Evolutionary conservation across 169 alveolate species (phyloP).

Genomic region (Blepharisma undulans): DNA sequence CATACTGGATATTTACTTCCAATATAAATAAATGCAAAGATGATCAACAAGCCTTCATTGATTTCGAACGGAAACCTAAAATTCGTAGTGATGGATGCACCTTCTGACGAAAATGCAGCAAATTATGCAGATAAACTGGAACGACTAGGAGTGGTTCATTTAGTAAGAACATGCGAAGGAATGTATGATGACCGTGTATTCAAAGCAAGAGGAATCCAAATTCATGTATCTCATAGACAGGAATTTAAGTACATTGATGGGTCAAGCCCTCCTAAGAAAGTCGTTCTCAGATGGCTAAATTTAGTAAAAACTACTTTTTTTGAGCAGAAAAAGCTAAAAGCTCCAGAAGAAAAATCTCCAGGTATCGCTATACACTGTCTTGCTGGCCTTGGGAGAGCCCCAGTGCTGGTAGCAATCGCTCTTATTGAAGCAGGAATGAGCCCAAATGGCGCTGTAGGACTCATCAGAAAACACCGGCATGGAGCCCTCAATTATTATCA

Average conservation of each 20-base stretch:
- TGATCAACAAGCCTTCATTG: constrained; percentile 84
- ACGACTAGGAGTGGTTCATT: constrained; percentile 80
- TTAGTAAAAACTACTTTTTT: constrained; percentile 68
- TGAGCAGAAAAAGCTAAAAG: constrained; percentile 24
- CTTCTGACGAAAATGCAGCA: constrained; percentile 81
- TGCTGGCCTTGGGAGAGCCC: constrained; percentile 93
- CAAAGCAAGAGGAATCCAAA: constrained; percentile 71
- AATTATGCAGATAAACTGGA: constrained; percentile 82
- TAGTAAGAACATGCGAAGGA: constrained; percentile 90
- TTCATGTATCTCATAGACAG: constrained; percentile 60
- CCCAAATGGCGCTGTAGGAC: constrained; percentile 39
- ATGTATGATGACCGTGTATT: constrained; percentile 82
- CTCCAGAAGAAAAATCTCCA: constrained; percentile 55
- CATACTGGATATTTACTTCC: background rate
- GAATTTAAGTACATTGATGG: constrained; percentile 90
- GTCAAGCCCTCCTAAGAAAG: constrained; percentile 87
- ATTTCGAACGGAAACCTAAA: constrained; percentile 81
- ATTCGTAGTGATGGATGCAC: constrained; percentile 89
- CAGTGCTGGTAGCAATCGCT: constrained; percentile 77
- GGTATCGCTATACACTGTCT: constrained; percentile 94
- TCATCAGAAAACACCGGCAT: constrained; percentile 51
- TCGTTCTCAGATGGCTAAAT: constrained; percentile 83
- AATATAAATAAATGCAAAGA: constrained; percentile 12
- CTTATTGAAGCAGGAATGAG: constrained; percentile 46
- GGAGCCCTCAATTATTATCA: constrained; percentile 54